Percentiles rank a stretch among this genome's conserved stretches.
Conservation (phyloP, 2,329 filamentous ascomycete species). For the Cordyceps javanica region DNA sequence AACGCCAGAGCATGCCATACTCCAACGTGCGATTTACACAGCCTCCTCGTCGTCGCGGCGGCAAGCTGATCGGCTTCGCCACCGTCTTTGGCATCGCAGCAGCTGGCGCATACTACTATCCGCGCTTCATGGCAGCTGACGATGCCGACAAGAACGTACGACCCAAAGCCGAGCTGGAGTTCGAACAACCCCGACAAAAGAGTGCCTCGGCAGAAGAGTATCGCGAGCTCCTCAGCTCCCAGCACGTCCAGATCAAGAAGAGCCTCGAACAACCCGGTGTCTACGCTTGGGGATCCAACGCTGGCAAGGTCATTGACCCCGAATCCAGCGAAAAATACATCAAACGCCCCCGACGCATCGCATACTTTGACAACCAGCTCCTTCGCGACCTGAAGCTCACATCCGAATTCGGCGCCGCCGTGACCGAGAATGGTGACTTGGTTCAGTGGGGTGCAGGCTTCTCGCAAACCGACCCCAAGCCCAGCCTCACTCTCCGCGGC, state of each 20-base stretch:
- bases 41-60: conserved; percentile 19
- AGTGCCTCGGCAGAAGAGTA: conserved; percentile 63
- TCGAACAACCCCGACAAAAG: conserved; percentile 59
- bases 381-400: conserved; percentile 85
- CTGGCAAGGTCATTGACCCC: conserved; percentile 77
- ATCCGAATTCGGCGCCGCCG: conserved; percentile 73
- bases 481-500: conserved; percentile 67
- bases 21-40: conserved; percentile 9
- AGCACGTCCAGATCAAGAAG: conserved; percentile 80
- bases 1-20: conserved; percentile 1
- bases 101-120: conserved; percentile 33
- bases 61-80: conserved; percentile 25
- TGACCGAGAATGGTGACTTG: conserved; percentile 81
- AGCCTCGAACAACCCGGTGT: conserved; percentile 81
- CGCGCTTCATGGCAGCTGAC: conserved; percentile 25
- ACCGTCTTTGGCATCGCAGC: conserved; percentile 34
- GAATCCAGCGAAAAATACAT: conserved; percentile 70
- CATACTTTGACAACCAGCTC: conserved; percentile 77
- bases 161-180: conserved; percentile 50
- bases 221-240: conserved; percentile 70
- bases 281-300: conserved; percentile 90
- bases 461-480: conserved; percentile 55
- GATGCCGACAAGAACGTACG: conserved; percentile 15
- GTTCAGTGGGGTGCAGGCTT: conserved; percentile 87
- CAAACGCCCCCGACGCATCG: conserved; percentile 72